Base-by-base conservation (phyloP, 1,284 basidiomycete genomes). In the Austroboletus novae-zelandiae region DNA sequence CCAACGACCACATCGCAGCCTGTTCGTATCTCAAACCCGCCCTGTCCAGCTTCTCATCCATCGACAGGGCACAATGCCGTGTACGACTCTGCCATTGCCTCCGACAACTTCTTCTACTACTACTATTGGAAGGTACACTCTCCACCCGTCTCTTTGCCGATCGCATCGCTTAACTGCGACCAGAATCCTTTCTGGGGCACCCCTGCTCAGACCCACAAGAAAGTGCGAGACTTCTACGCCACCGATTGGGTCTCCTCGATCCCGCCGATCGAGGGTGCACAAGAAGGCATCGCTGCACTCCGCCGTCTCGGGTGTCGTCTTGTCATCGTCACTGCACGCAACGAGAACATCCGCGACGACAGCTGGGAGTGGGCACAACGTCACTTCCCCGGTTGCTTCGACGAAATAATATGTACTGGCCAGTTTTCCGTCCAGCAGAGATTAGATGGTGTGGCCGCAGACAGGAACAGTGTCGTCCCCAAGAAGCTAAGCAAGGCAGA, bases 101-200 rank as follows among this genome's bases (percentile, higher is more conserved):
- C 73, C 34, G 62, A 71, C 9, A 45, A 83, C 53, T 91, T 91
- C 63, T 83, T 86, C 62, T 90, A 63, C 32, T 59, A 51, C 43
- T 56, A 47, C 48, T 58, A 61, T 45, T 55, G 54, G 50, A 61
- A 51, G 43, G 67, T 57, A 45, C 18, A 55, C 25, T 20, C 31
- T 20, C 36, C 34, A 36, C 5, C 15, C 5, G 79, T 79, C 61
- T 80, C 79, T 60, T 80, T 83, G 83, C 83, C 84, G 52, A 40
- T 49, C 37, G 17, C 31, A 50, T 51, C 23, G 40, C 25, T 43
- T 43, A 43, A 14, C 53, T 45, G 42, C 13, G 37, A 50, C 36
- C 56, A 86, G 83, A 86, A 84, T 64, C 80, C 80, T 25, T 75
- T 71, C 44, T 93, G 89, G 89, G 90, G 90, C 17, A 77, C 78